Base-by-base conservation (phyloP, 1,284 basidiomycete genomes). In the Pseudozyma hubeiensis region DNA sequence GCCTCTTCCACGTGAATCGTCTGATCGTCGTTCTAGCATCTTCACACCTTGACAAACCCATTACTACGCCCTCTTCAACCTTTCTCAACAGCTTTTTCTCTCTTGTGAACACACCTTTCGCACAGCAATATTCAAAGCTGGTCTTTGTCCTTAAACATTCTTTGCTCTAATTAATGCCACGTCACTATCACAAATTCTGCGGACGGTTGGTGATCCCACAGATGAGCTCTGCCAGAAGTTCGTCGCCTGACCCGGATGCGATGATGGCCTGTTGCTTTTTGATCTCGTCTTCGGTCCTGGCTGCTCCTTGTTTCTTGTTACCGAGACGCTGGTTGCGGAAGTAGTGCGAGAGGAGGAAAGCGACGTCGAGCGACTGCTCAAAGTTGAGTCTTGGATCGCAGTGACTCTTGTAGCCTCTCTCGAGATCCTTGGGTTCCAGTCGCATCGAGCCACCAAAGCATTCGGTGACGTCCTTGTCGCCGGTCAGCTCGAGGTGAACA, bases 401-500 rank as follows among this genome's bases (percentile, higher is more conserved):
- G 63, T 84, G 80, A 44, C 79, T 77, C 62, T 80, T 72, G 64
- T 88, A 89, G 62, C 87, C 86, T 66, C 87, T 83, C 16, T 85
- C 85, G 4, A 89, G 83, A 56, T 88, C 86, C 68, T 87, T 86
- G 59, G 88, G 87, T 44, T 85, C 85, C 24, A 89, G 75, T 68
- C 87, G 85, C 88, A 89, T 89, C 39, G 87, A 87, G 5, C 88
- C 88, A 19, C 88, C 88, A 30, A 88, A 85, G 74, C 88, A 88
- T 76, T 89, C 88, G 3, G 88, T 89, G 70, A 99, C 96, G 72
- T 93, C 93, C 55, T 97, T 87, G 84, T 99, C 96, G 16, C 95
- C 96, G 0, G 96, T 99, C 82, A 99, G 91, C 86, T 99, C 96
- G 44, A 99, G 89, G 83, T 93, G 94, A 19, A 97, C 92, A n/a